Evolutionary conservation across 352 stramenopile species (phyloP).

Genomic region (Pythium guiyangense): DNA sequence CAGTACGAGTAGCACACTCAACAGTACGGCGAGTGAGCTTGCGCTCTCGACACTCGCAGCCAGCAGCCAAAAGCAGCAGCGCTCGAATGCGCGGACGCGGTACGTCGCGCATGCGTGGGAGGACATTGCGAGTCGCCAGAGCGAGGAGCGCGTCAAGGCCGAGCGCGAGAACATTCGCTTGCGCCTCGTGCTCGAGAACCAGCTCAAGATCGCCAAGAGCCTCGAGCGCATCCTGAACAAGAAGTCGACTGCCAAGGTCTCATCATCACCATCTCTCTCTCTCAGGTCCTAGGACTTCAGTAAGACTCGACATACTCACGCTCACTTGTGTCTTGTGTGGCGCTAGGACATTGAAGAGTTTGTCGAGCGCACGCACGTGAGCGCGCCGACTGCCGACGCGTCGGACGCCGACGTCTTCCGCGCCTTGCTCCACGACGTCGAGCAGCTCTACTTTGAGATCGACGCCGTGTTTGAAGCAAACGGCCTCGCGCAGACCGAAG

Average conservation of each 20-base stretch:
- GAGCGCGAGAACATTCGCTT: constrained; percentile 56
- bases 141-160: constrained; percentile 29
- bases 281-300: too few species aligned
- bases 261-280: neutral
- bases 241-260: constrained; percentile 2
- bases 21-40: neutral
- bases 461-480: constrained; percentile 9
- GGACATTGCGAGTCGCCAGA: constrained; percentile 12
- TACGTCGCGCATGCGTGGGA: constrained; percentile 10
- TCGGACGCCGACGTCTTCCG: constrained; percentile 1
- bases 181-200: constrained; percentile 45
- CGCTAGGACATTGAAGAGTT: constrained; percentile 4
- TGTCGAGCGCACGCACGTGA: neutral
- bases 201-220: constrained; percentile 59
- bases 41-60: too few species aligned
- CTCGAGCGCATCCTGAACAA: constrained; percentile 22
- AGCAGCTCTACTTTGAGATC: constrained; percentile 6
- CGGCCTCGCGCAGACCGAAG: neutral
- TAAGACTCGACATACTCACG: too few species aligned
- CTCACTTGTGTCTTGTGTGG: neutral
- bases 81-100: neutral
- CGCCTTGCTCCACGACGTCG: constrained; percentile 2
- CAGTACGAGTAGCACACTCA: neutral
- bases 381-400: neutral
- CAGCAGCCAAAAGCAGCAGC: neutral